These are phyloP conservation scores for Corymbia citriodora DNA, from an alignment of 441 rosid genomes.

Conservation along the genomic window DNA sequence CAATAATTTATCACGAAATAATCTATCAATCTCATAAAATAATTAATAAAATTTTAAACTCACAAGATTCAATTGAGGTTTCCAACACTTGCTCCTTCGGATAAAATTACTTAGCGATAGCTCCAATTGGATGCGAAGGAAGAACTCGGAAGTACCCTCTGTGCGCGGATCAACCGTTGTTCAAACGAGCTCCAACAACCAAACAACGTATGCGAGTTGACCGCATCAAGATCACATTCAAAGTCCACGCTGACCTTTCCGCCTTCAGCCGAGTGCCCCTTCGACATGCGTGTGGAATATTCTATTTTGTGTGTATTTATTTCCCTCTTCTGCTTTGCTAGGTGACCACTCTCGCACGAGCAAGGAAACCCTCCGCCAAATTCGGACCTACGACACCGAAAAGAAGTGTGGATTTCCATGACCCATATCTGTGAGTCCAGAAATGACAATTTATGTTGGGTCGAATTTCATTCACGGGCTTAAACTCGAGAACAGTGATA, in stretches of 20 bases:
- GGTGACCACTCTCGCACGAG: not conserved
- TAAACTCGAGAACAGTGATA: no score
- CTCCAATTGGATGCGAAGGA: no score
- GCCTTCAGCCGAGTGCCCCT: no score
- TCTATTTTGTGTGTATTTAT: not conserved
- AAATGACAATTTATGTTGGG: no score
- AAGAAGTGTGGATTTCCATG: not conserved
- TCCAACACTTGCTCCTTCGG: no score
- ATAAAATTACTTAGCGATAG: no score
- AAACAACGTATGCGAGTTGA: not conserved
- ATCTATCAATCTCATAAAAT: no score
- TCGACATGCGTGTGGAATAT: not conserved
- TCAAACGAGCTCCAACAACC: not conserved
- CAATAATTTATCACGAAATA: no score
- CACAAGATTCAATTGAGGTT: no score
- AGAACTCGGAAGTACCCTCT: not conserved
- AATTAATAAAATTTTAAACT: no score
- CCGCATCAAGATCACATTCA: not conserved
- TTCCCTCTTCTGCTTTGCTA: not conserved
- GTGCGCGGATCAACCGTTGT: not conserved
- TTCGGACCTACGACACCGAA: not conserved
- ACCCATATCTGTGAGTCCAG: no score
- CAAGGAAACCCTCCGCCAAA: not conserved
- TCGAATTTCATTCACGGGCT: no score
- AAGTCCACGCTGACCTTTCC: not conserved